These are phyloP conservation scores for Tulasnella sp. DNA, from an alignment of 768 basidiomycete genomes.

Conservation along the genomic window DNA sequence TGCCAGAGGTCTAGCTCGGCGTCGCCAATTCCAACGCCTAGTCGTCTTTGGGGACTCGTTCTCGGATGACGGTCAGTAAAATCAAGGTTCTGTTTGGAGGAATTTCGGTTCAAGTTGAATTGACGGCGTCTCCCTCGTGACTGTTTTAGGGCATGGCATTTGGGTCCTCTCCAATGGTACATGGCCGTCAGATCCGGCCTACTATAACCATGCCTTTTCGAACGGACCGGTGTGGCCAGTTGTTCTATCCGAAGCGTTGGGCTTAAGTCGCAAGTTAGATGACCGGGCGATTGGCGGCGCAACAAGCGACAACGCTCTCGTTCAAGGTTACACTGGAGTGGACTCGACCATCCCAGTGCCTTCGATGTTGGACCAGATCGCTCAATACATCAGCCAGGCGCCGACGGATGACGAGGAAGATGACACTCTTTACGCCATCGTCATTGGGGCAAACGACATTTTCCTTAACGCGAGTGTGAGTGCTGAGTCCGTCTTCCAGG, in stretches of 20 bases:
- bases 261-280: not conserved
- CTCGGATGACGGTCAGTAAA: not conserved
- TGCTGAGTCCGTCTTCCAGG: not conserved
- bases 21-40: not conserved
- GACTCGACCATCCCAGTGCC: constrained; percentile 4
- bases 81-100: too few relatives aligned
- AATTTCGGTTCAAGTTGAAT: not conserved
- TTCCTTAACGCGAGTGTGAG: not conserved
- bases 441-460: constrained; percentile 7
- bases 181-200: not conserved
- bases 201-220: not conserved
- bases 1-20: not conserved
- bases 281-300: not conserved
- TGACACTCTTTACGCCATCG: not conserved
- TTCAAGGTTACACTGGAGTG: constrained; percentile 16
- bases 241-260: not conserved
- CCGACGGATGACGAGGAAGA: not conserved
- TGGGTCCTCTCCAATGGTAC: not conserved
- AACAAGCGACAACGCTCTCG: constrained; percentile 5
- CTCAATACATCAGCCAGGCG: not conserved
- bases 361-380: not conserved
- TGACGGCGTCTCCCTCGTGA: not conserved
- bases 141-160: not conserved
- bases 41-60: constrained; percentile 19
- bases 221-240: not conserved